phyloP scores from a whole-genome alignment of 2,329 filamentous ascomycete genomes.

The Gliomastix tumulicola region DNA sequence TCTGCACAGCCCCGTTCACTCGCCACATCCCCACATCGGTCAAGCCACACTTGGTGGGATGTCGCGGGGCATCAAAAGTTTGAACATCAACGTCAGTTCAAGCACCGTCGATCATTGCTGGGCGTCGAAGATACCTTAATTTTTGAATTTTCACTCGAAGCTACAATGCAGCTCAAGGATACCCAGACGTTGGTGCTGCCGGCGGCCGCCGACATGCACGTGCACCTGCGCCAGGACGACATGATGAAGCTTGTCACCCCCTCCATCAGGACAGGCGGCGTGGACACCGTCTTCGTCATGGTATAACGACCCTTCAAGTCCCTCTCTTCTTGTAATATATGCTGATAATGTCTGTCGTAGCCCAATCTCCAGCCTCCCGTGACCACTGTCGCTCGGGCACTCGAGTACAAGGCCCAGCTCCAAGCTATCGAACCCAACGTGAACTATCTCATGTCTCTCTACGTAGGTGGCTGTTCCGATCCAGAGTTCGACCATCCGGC shows the following conservation, averaged over 20 bases:
- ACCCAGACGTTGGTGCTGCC: conserved; percentile 44
- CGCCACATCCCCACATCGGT: too few species aligned
- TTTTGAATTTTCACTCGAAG: too few species aligned
- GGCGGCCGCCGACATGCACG: conserved; percentile 61
- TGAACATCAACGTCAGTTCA: too few species aligned
- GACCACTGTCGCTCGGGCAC: conserved; percentile 9
- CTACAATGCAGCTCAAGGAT: conserved; percentile 26
- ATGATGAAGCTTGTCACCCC: conserved; percentile 52
- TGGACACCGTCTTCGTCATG: conserved; percentile 54
- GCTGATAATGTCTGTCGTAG: neutral
- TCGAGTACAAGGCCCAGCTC: conserved; percentile 59
- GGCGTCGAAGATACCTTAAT: too few species aligned
- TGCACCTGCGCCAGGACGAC: conserved; percentile 62
- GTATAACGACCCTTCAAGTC: conserved; percentile 1
- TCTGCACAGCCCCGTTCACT: too few species aligned
- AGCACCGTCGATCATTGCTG: too few species aligned
- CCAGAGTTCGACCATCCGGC: too few species aligned
- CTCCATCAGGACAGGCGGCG: conserved; percentile 50
- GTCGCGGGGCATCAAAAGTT: too few species aligned
- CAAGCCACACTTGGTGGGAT: too few species aligned
- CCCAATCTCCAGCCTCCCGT: conserved; percentile 8
- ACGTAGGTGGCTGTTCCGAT: conserved; percentile 34
- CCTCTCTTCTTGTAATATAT: neutral
- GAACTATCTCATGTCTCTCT: conserved; percentile 69
- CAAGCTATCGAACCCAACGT: conserved; percentile 54